Evolutionary conservation across 768 basidiomycete species (phyloP), one percentile per base, ranked within the genome.

Genomic region (Paxillus ammoniavirescens): DNA sequence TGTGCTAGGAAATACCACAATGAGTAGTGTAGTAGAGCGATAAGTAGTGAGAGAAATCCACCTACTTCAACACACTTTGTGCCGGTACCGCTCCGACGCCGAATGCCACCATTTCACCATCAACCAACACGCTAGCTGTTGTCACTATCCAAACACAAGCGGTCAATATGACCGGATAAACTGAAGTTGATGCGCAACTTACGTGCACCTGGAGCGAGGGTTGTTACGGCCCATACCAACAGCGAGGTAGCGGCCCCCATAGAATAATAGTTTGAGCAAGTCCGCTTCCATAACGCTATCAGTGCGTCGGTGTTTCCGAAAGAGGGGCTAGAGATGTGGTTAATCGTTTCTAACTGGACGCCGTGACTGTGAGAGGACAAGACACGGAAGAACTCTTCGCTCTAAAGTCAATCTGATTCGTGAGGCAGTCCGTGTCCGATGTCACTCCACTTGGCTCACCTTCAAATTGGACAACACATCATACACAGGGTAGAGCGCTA

Each of bases 301-400:
- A 69, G 17, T 38, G 36, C 44, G 12, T 62, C 55, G 5, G 54
- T 12, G 2, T 38, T 13, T 17, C 66, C 65, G 21, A 62, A 68
- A 2, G 67, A 48, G 4, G 65, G 62, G 30, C 21, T 60, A 10
- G 66, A 68, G 13, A 65, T 59, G 23, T 49, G 23, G 33, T 69
- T 63, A 42, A 69, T 33, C 1, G 54, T 56, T 23, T 59, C 55
- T 43, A 69, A 38, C 4, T 59, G 69, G 28, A 69, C 53, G 30
- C 69, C 67, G 1, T 56, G 36, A 8, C 15, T 46, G 1, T 41
- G 59, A 4, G 48, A 49, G 15, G 56, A 42, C 8, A 69, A 33
- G 9, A 23, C 43, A 10, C 67, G 62, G 42, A 69, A 69, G n/a
- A 71, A 69, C 37, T 66, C 65, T 53, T 66, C 65, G 26, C 63